phyloP scores from a whole-genome alignment of 148 eudicot species.

The Rhododendron simsii region DNA sequence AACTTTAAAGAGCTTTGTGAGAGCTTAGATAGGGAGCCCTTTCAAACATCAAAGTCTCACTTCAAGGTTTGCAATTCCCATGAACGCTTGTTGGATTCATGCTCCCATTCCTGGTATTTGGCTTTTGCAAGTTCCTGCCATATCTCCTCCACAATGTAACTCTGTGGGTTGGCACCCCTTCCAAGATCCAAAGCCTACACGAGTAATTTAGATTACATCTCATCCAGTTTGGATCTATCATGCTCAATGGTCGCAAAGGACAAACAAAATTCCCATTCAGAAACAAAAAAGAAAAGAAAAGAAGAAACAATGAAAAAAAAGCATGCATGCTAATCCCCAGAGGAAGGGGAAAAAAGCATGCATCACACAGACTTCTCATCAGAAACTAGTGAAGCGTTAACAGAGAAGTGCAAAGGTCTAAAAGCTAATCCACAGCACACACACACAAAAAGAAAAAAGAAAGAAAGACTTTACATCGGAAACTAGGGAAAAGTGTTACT shows the following conservation, averaged over 20 bases:
- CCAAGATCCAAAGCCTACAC: constrained; percentile 84
- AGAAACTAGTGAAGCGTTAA: neutral
- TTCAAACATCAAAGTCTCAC: constrained; percentile 30
- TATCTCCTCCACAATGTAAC: constrained; percentile 74
- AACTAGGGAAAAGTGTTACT: neutral
- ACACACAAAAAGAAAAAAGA: neutral
- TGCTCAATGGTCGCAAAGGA: neutral
- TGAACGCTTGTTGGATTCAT: constrained; percentile 61
- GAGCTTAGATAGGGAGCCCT: neutral
- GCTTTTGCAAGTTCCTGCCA: constrained; percentile 97
- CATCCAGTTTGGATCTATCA: neutral
- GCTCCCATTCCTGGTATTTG: constrained; percentile 76
- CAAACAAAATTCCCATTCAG: neutral
- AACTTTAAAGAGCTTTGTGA: neutral
- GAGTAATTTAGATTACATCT: neutral
- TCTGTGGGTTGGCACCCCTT: constrained; percentile 41
- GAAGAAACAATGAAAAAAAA: neutral
- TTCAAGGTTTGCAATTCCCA: constrained; percentile 75
- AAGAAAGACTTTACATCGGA: neutral
- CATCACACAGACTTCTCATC: neutral
- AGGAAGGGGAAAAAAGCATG: neutral
- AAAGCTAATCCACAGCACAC: neutral
- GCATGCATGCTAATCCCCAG: neutral
- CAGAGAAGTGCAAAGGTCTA: neutral
- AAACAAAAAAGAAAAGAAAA: too few relatives aligned